Evolutionary conservation across 1,284 basidiomycete genomes (phyloP), one percentile per base, ranked within the genome.

Genomic region (Trichosporon ovoides): DNA sequence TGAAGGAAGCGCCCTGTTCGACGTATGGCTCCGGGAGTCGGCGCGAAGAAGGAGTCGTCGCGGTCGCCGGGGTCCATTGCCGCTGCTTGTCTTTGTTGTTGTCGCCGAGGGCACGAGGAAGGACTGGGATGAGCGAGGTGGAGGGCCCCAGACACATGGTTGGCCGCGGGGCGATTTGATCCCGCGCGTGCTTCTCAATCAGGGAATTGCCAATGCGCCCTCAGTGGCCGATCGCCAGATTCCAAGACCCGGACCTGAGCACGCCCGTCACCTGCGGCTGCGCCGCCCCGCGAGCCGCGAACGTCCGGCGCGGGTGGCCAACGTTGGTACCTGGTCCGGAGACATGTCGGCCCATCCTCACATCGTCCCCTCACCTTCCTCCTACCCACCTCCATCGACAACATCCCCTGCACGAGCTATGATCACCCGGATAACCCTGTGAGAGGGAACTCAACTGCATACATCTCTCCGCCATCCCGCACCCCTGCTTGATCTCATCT

Each of bases 41-140:
- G 60, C 2, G 28, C 55, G 46, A 62, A 62, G 49, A 62, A 62
- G 11, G 57, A 59, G 60, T 62, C 60, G 57, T 62, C 57, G 35
- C 52, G 48, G 9, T 14, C 28, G 37, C 52, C 53, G 28, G 28
- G 28, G 5, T 31, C 28, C 28, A 31, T 31, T 4, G 28, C 9
- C 28, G 37, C n/a, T 31, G n/a, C 28, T 35, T 6, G 37, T 37
- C 24, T 28, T 48, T 48, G 50, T 52, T 38, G 33, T n/a, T 52
- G 31, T 3, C 10, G 31, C 18, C 5, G 43, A 3, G 5, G 43
- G 35, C 13, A 3, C 3, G 16, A 31, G 43, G 43, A 48, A 18
- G 43, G 24, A 16, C 43, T 22, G 43, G 14, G 28, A 28, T 22
- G 43, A 16, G 28, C 13, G 13, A 10, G 14, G 43, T 22, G 14